Percentiles rank a stretch among this genome's conserved stretches.
These are phyloP conservation scores for Oryza glaberrima DNA, from an alignment of 176 grass and related monocot species.

Conservation along the genomic window DNA sequence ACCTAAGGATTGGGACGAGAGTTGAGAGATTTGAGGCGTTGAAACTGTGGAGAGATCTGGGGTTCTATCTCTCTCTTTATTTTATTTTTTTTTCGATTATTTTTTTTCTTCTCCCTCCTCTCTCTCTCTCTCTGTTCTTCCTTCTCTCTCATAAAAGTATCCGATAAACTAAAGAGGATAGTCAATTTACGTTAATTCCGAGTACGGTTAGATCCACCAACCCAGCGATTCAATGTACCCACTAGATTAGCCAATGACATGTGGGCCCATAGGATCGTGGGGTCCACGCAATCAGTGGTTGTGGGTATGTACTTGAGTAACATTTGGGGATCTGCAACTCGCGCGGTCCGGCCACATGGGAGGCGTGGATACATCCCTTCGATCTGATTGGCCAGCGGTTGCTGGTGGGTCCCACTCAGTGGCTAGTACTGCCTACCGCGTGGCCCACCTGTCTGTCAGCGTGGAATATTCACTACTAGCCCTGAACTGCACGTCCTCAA, in stretches of 20 bases:
- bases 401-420: not conserved
- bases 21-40: not conserved
- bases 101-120: not conserved
- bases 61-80: not conserved
- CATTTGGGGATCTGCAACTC: not conserved
- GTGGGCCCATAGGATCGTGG: rapidly evolving
- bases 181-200: conserved; percentile 49
- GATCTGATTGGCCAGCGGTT: conserved; percentile 33
- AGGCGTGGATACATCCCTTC: not conserved
- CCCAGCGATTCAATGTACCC: not conserved
- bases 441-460: conserved; percentile 14
- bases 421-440: not conserved
- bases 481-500: not conserved
- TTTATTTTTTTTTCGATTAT: not conserved
- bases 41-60: conserved; percentile 41
- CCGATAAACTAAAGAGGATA: not conserved
- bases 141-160: conserved; percentile 6
- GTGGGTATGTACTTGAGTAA: rapidly evolving
- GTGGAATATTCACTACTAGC: not conserved
- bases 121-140: conserved; percentile 25
- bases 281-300: not conserved
- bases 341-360: conserved; percentile 32
- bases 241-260: not conserved
- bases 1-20: not conserved
- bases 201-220: not conserved